Base-by-base conservation (phyloP, 2,329 filamentous ascomycete species). In the Didymella exigua region DNA sequence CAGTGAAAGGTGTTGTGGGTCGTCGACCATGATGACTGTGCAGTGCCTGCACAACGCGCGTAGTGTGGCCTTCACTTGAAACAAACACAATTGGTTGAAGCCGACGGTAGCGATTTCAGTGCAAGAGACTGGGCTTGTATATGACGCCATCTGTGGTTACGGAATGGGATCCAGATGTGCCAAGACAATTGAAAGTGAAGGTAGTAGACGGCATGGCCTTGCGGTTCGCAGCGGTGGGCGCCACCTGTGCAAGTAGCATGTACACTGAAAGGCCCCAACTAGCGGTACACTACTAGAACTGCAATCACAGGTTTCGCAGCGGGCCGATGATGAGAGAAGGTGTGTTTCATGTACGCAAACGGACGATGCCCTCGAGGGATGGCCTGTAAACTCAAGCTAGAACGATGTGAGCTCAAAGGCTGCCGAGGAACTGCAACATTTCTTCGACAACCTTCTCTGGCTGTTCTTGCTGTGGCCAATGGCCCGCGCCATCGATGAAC, bases 381-480 rank as follows among this genome's bases (percentile, higher is more conserved):
- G 14, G 13, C 5, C 38, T 24, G 5, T n/a, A 18, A 4, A 4
- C 18, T 29, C 40, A 18, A n/a, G 13, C 16, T 18, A 16, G n/a
- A 6, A 10, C 11, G 5, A 8, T 9, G n/a, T 14, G 27, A 14
- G 27, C 16, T 61, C 43, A 69, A 24, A 70, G 31, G 21, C 31
- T 24, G 2, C 42, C n/a, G 10, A 73, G 47, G 58, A 86, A 81
- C 9, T 66, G 69, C 58, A 80, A 54, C 33, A 86, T 74, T 52
- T 78, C 77, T 47, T 77, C 67, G 0, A 78, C 74, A 8, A 86
- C 83, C 49, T 75, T 78, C 60, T 83, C 79, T 1, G 85, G 82
- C 67, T 84, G 78, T 69, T 89, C 86, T 71, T 89, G 85, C 66
- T 88, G 86, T 30, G 87, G 82, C 87, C 87, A 90, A 75, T 90